Percentiles rank a stretch among this genome's conserved stretches.
Evolutionary conservation across 352 stramenopile genomes (phyloP).

Genomic region (Globisporangium cylindrosporum): DNA sequence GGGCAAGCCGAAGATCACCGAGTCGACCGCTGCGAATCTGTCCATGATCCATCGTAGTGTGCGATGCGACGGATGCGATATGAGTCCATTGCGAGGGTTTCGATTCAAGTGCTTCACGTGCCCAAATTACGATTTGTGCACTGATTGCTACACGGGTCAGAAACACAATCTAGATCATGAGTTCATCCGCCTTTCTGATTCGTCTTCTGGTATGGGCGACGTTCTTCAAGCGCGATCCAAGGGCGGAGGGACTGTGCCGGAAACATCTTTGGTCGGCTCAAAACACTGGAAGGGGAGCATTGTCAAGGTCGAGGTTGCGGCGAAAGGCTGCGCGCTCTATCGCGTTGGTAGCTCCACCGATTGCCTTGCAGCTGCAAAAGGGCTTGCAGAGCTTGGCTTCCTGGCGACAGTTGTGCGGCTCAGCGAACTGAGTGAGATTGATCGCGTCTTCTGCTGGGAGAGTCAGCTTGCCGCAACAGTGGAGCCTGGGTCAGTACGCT

Average conservation of each 20-base stretch:
- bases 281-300: slow-evolving; percentile 65
- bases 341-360: slow-evolving; percentile 29
- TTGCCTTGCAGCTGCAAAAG: slow-evolving; percentile 35
- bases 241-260: slow-evolving; percentile 42
- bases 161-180: slow-evolving; percentile 63
- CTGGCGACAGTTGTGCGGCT: slow-evolving; percentile 40
- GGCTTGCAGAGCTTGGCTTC: slow-evolving; percentile 40
- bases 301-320: slow-evolving; percentile 37
- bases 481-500: slow-evolving; percentile 43
- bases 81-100: slow-evolving; percentile 61
- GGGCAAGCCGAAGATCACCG: slow-evolving; percentile 7
- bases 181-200: slow-evolving; percentile 58
- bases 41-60: slow-evolving; percentile 60
- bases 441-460: slow-evolving; percentile 53
- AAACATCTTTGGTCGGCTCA: slow-evolving; percentile 55
- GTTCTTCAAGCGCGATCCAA: slow-evolving; percentile 58
- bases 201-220: slow-evolving; percentile 42
- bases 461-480: slow-evolving; percentile 29
- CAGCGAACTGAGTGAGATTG: slow-evolving; percentile 32
- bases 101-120: slow-evolving; percentile 80
- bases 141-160: slow-evolving; percentile 57
- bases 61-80: slow-evolving; percentile 76
- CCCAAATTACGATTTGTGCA: slow-evolving; percentile 75
- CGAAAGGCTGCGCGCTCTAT: slow-evolving; percentile 53
- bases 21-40: slow-evolving; percentile 23